A percentile compares a stretch with the other conserved stretches of the same genome.
These are phyloP conservation scores for Russula emetica DNA, from an alignment of 768 basidiomycete genomes.

Conservation along the genomic window DNA sequence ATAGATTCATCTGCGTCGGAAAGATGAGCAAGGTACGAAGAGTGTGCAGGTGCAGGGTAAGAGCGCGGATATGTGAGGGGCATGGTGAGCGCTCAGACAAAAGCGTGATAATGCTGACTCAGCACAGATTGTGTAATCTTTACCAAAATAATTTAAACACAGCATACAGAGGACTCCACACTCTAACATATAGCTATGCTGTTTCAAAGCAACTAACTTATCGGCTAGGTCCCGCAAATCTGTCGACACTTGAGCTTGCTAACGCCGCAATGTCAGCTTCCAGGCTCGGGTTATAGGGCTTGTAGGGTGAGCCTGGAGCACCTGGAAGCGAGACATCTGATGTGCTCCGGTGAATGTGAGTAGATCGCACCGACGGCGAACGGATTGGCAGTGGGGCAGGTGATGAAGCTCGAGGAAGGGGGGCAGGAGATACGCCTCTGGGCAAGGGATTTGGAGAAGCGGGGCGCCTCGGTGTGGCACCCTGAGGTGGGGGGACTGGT, in stretches of 20 bases:
- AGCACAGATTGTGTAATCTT: conserved; percentile 5
- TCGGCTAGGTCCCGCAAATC: neutral
- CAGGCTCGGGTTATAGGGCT: conserved; percentile 20
- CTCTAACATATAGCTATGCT: too few relatives aligned
- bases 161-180: too few relatives aligned
- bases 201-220: neutral
- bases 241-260: conserved; percentile 21
- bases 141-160: neutral
- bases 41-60: neutral
- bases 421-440: conserved; percentile 17
- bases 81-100: conserved; percentile 18
- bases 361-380: conserved; percentile 21
- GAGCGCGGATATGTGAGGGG: conserved; percentile 26
- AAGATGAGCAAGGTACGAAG: conserved; percentile 18
- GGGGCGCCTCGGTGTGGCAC: conserved; percentile 11
- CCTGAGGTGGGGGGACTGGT: conserved; percentile 7
- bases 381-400: conserved; percentile 21
- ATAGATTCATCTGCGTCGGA: conserved; percentile 63
- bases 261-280: conserved; percentile 25
- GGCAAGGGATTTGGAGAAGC: conserved; percentile 19
- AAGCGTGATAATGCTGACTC: neutral
- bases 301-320: conserved; percentile 23
- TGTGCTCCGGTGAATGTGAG: neutral
- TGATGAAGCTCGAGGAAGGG: conserved; percentile 19
- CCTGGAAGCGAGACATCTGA: conserved; percentile 25